A percentile compares a stretch with the other conserved stretches of the same genome.
Conservation (phyloP, 768 basidiomycete species). For the Tephrocybe sp. region DNA sequence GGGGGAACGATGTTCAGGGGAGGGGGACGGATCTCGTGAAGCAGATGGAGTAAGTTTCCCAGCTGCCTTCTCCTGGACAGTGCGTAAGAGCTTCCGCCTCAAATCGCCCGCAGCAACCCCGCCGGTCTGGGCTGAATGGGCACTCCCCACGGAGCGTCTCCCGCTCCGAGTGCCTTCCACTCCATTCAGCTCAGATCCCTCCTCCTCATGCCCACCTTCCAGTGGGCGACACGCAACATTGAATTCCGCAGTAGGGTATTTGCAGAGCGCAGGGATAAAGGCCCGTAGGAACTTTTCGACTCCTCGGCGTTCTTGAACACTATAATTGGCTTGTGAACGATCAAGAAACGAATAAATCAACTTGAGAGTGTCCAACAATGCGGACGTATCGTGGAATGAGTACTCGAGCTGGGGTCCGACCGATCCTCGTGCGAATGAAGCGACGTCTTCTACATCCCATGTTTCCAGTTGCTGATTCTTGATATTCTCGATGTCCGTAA, state of each 20-base stretch:
- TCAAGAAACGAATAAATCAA: constrained; percentile 91
- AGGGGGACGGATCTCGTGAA: constrained; percentile 44
- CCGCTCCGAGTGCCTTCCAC: constrained; percentile 41
- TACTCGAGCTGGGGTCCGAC: constrained; percentile 78
- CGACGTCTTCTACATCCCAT: constrained; percentile 33
- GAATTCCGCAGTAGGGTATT: constrained; percentile 65
- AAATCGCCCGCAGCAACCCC: constrained; percentile 66
- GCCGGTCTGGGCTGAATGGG: constrained; percentile 37
- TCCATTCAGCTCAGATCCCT: constrained; percentile 29
- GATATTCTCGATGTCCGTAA: constrained; percentile 72
- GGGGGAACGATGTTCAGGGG: constrained; percentile 33
- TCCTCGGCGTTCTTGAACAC: constrained; percentile 70
- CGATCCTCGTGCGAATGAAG: constrained; percentile 43
- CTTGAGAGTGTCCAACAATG: constrained; percentile 87
- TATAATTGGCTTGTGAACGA: constrained; percentile 76
- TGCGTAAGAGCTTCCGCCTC: constrained; percentile 78
- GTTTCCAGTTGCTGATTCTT: constrained; percentile 56
- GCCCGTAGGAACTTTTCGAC: constrained; percentile 84
- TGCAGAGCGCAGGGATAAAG: constrained; percentile 84
- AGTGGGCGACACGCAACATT: constrained; percentile 61
- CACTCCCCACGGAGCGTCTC: constrained; percentile 45
- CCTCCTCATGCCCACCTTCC: constrained; percentile 47
- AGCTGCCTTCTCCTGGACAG: constrained; percentile 59
- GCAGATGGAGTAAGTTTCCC: constrained; percentile 34
- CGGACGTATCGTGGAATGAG: constrained; percentile 70